Percentiles rank a stretch among this genome's conserved stretches.
Evolutionary conservation across 2,329 filamentous ascomycete genomes (phyloP).

Genomic region (Paracorniculantispora psalliotae): DNA sequence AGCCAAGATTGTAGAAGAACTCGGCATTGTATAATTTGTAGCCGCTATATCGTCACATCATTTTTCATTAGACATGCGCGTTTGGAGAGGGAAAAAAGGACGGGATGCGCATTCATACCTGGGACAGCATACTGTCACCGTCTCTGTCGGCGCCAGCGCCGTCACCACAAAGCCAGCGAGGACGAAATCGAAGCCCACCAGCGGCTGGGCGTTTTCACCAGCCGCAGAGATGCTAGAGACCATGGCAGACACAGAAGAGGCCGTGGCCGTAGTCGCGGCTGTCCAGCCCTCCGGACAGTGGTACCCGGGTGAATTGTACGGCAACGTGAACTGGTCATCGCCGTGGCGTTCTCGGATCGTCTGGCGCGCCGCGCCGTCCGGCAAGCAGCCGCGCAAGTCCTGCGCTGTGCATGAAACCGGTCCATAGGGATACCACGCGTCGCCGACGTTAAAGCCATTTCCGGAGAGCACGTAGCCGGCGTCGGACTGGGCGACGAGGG

Average conservation of each 20-base stretch:
- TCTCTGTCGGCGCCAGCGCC: background rate
- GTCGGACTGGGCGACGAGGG: background rate
- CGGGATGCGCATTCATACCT: background rate
- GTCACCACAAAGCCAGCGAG: background rate
- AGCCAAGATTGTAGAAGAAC: too few relatives aligned
- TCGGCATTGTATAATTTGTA: too few relatives aligned
- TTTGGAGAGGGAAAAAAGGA: too few relatives aligned
- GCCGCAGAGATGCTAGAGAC: too few relatives aligned
- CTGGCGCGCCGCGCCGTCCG: background rate
- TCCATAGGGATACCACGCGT: background rate
- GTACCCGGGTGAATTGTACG: background rate
- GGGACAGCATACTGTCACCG: background rate
- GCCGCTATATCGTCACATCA: background rate
- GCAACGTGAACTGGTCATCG: background rate
- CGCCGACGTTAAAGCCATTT: background rate
- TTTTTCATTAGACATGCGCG: too few relatives aligned
- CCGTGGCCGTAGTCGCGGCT: background rate
- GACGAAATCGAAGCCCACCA: background rate
- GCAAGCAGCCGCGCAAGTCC: background rate
- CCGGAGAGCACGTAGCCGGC: background rate
- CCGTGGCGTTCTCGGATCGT: background rate
- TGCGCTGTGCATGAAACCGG: background rate
- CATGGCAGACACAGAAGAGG: background rate
- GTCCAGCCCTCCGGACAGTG: background rate
- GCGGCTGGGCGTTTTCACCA: too few relatives aligned